These are phyloP conservation scores for Daldinia childiae DNA, from an alignment of 495 filamentous ascomycete genomes.

Conservation along the genomic window DNA sequence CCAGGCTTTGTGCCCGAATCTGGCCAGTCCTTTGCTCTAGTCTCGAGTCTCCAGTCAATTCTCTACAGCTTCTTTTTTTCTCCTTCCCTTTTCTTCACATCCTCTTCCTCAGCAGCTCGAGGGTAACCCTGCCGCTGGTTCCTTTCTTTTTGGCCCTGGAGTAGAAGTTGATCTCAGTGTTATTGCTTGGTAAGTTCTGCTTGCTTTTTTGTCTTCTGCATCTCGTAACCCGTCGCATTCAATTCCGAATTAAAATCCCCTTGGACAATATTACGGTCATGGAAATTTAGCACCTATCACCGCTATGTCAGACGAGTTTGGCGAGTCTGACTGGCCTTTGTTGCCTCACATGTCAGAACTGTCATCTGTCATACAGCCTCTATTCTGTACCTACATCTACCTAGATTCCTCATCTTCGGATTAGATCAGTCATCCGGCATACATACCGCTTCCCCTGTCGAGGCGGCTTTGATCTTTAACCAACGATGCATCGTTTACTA, in stretches of 20 bases:
- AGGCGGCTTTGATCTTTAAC: slow-evolving; percentile 9
- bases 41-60: slow-evolving; percentile 16
- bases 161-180: slow-evolving; percentile 38
- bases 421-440: slow-evolving; percentile 6
- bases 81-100: slow-evolving; percentile 25
- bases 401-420: neutral
- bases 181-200: slow-evolving; percentile 36
- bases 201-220: slow-evolving; percentile 4
- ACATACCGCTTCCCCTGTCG: slow-evolving; percentile 6
- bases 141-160: slow-evolving; percentile 45
- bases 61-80: slow-evolving; percentile 33
- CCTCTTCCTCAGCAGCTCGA: slow-evolving; percentile 41
- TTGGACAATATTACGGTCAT: slow-evolving; percentile 18
- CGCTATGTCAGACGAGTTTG: slow-evolving; percentile 17
- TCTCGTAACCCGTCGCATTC: slow-evolving; percentile 17
- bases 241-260: slow-evolving; percentile 12
- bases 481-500: slow-evolving; percentile 41
- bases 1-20: slow-evolving; percentile 39
- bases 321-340: neutral
- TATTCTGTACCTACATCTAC: slow-evolving; percentile 9
- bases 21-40: slow-evolving; percentile 4
- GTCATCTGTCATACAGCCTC: slow-evolving; percentile 1
- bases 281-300: slow-evolving; percentile 21
- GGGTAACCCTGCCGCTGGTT: slow-evolving; percentile 39
- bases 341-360: slow-evolving; percentile 7